Evolutionary conservation across 495 filamentous ascomycete species (phyloP).

Genomic region (Aspergillus nidulans): DNA sequence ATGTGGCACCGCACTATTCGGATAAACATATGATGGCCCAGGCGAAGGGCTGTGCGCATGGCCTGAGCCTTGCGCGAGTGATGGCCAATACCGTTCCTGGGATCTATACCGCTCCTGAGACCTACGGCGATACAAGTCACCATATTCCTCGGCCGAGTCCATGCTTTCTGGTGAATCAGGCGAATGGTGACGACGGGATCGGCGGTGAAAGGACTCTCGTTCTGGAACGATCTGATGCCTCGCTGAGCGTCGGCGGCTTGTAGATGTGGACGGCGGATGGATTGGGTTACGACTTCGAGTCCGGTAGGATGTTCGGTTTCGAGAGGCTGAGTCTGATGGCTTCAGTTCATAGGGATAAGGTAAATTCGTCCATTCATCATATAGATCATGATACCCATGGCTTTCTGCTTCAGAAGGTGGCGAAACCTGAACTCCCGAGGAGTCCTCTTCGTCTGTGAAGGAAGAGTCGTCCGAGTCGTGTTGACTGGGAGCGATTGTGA

Average conservation of each 20-base stretch:
- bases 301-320: slow-evolving; percentile 51
- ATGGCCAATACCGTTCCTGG: slow-evolving; percentile 35
- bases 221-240: slow-evolving; percentile 40
- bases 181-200: slow-evolving; percentile 45
- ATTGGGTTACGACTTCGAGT: slow-evolving; percentile 28
- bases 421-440: slow-evolving; percentile 49
- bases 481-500: slow-evolving; percentile 41
- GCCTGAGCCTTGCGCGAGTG: slow-evolving; percentile 30
- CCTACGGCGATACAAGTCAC: slow-evolving; percentile 30
- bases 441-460: slow-evolving; percentile 50
- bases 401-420: slow-evolving; percentile 43
- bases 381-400: slow-evolving; percentile 45
- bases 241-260: slow-evolving; percentile 36
- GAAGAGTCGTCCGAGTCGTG: slow-evolving; percentile 42
- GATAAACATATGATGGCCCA: slow-evolving; percentile 36
- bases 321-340: slow-evolving; percentile 79
- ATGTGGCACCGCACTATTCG: slow-evolving; percentile 25
- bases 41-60: slow-evolving; percentile 49
- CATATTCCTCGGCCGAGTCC: slow-evolving; percentile 51
- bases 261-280: slow-evolving; percentile 41
- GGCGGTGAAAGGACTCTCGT: slow-evolving; percentile 32
- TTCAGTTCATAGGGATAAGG: slow-evolving; percentile 63
- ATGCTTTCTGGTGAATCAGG: slow-evolving; percentile 51
- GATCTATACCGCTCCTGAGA: slow-evolving; percentile 29
- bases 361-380: slow-evolving; percentile 50